Conservation (phyloP, 345 rosid species). For the Dipteronia sinensis region DNA sequence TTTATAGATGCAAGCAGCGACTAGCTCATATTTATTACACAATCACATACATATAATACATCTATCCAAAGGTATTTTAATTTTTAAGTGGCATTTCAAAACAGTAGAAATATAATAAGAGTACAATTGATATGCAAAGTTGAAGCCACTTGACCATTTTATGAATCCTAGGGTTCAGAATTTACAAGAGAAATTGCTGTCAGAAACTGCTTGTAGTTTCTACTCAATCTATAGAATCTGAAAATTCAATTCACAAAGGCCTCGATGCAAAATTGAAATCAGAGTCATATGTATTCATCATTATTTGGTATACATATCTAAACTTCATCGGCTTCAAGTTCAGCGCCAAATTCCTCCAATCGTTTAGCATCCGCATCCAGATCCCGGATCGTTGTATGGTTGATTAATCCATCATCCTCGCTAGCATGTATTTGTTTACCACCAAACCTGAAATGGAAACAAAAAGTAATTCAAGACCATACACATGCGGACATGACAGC, state of each 20-base stretch:
- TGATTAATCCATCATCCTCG: conserved; percentile 77
- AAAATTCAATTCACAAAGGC: neutral
- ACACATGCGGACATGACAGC: neutral
- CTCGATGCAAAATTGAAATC: conserved; percentile 20
- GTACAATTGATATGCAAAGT: neutral
- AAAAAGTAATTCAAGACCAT: neutral
- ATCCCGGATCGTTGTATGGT: conserved; percentile 77
- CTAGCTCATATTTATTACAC: too few relatives aligned
- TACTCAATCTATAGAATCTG: neutral
- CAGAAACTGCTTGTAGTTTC: neutral
- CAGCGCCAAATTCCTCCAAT: conserved; percentile 86
- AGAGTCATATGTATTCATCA: neutral
- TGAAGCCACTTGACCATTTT: neutral
- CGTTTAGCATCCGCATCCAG: conserved; percentile 60
- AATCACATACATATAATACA: too few relatives aligned
- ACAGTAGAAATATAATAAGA: neutral
- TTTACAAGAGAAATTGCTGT: neutral
- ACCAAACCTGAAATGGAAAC: conserved; percentile 64
- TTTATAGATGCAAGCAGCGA: too few relatives aligned
- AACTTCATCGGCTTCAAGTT: conserved; percentile 77
- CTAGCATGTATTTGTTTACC: conserved; percentile 82
- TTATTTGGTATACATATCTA: neutral
- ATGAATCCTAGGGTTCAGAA: neutral
- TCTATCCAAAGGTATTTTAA: too few relatives aligned
- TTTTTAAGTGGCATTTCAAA: too few relatives aligned